Evolutionary conservation across 345 rosid genomes (phyloP).

Genomic region (Boechera stricta): DNA sequence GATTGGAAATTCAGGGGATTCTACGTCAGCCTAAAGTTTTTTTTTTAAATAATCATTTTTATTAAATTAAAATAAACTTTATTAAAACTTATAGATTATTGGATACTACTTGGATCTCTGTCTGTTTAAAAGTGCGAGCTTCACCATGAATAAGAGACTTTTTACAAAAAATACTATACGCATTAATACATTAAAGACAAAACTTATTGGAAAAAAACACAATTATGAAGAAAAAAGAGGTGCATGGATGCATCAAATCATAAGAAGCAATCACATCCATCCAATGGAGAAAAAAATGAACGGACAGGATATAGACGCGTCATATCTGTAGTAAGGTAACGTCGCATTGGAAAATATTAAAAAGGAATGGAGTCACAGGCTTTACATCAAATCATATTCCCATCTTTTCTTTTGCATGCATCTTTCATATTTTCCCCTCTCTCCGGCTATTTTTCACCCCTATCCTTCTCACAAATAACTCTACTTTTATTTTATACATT

Average conservation of each 20-base stretch:
- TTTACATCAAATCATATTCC: conserved; percentile 49
- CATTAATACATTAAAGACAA: conserved; percentile 15
- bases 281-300: conserved; percentile 22
- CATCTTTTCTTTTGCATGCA: conserved; percentile 43
- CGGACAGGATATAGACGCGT: conserved; percentile 45
- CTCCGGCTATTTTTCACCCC: conserved; percentile 33
- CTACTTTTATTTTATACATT: background rate
- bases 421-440: conserved; percentile 28
- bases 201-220: background rate
- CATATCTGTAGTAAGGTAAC: conserved; percentile 38
- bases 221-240: background rate
- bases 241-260: conserved; percentile 48
- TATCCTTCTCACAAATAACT: conserved; percentile 29
- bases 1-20: conserved; percentile 36
- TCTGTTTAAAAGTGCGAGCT: conserved; percentile 11
- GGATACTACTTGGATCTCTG: conserved; percentile 40
- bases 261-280: conserved; percentile 44
- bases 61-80: background rate
- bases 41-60: background rate
- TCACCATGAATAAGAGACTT: conserved; percentile 24
- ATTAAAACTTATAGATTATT: background rate
- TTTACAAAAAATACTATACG: background rate
- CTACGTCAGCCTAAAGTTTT: conserved; percentile 32
- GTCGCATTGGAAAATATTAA: conserved; percentile 1
- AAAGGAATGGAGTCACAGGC: conserved; percentile 30